Evolutionary conservation across 106 monocot species (phyloP), one percentile per base, ranked within the genome.

Genomic region (Allium sativum): DNA sequence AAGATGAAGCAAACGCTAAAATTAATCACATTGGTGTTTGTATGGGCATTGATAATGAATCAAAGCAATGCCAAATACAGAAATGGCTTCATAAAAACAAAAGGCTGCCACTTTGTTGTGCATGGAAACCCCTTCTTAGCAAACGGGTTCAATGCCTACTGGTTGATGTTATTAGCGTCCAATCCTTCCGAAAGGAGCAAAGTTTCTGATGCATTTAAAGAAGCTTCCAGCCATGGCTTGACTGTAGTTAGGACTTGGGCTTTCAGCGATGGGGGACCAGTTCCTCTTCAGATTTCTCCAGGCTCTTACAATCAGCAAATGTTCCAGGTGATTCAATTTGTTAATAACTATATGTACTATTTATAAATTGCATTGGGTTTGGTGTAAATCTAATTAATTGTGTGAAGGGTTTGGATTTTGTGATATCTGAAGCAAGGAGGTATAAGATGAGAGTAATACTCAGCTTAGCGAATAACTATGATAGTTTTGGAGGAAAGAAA

Each of bases 111-210:
- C 13, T 83, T 92, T 59, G 68, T 75, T 15, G 56, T 78, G 0
- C 46, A 83, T 62, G 91, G 91, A 17, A 66, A 55, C 65, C 83
- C 83, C 45, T 92, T 81, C 68, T 81, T 78, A 22, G 80, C 86
- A 31, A 82, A 87, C 58, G 91, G 91, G 42, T 92, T 92, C 83
- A 92, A 92, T 71, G 86, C 91, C 31, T 92, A 92, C 75, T 92
- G 91, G 91, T 68, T 92, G 44, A 92, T 83, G 86, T 40, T 31
- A 19, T 4, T 84, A 45, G 83, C 78, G 31, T 77, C 86, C 12
- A 83, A 86, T 48, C 83, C 86, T 3, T 65, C 83, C 21, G 80
- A 76, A 71, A 83, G 86, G 18, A 31, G 10, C 54, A 92, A 86
- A 58, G 80, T 86, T 40, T 73, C 83, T 14, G 18, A 72, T 18